phyloP scores from a whole-genome alignment of 2,329 filamentous ascomycete genomes.

The Chaetomiaceae sp. region DNA sequence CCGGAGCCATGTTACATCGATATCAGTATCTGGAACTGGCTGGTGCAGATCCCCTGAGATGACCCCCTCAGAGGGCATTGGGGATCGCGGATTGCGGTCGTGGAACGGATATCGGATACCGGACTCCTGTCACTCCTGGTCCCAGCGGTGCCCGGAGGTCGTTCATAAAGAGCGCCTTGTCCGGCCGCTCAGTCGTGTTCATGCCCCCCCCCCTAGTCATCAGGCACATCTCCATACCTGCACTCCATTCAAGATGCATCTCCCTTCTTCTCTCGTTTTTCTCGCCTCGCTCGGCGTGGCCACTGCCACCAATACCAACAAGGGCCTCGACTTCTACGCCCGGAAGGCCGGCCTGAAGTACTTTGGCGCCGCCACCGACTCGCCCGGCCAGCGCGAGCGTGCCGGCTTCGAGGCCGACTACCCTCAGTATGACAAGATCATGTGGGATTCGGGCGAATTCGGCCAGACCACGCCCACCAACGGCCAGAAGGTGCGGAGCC shows the following conservation, averaged over 20 bases:
- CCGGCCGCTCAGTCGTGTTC: no score
- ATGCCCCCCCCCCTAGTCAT: no score
- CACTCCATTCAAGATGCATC: slow-evolving; percentile 19
- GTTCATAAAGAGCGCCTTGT: slow-evolving; percentile 7
- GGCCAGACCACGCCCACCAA: slow-evolving; percentile 59
- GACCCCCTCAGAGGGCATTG: no score
- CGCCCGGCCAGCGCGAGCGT: slow-evolving; percentile 37
- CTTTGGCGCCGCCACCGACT: slow-evolving; percentile 60
- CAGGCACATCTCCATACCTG: neutral
- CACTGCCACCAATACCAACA: slow-evolving; percentile 16
- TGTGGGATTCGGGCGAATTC: slow-evolving; percentile 53
- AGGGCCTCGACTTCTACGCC: slow-evolving; percentile 31
- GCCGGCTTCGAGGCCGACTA: slow-evolving; percentile 47
- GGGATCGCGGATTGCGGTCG: slow-evolving; percentile 2
- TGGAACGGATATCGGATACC: no score
- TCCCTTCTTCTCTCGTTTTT: slow-evolving; percentile 18
- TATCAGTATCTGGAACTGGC: neutral
- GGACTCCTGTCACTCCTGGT: no score
- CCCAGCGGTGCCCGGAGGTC: neutral
- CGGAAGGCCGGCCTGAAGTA: slow-evolving; percentile 51
- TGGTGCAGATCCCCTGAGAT: slow-evolving; percentile 1
- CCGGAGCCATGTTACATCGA: slow-evolving; percentile 6
- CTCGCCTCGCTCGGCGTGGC: slow-evolving; percentile 15
- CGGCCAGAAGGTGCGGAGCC: slow-evolving; percentile 39
- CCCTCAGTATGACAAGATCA: slow-evolving; percentile 47